Evolutionary conservation across 306 rosid genomes (phyloP).

Genomic region (Amphicarpaea edgeworthii): DNA sequence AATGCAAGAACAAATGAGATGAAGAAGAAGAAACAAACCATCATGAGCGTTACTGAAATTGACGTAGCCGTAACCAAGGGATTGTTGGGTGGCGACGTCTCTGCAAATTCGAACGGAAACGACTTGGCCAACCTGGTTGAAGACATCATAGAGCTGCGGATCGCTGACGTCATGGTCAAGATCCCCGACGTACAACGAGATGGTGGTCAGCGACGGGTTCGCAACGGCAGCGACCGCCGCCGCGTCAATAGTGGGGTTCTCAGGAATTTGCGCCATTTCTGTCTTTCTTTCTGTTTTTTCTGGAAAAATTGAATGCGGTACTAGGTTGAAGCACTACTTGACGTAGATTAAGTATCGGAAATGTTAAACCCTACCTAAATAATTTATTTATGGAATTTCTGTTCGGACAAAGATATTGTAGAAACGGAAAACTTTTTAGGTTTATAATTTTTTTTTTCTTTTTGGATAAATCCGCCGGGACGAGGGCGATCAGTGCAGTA

Average conservation of each 20-base stretch:
- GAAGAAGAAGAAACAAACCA: slow-evolving; percentile 42
- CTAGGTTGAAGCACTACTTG: background rate
- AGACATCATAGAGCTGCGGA: slow-evolving; percentile 58
- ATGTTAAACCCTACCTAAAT: slow-evolving; percentile 20
- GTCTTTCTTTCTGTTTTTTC: background rate
- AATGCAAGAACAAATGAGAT: background rate
- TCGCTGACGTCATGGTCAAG: slow-evolving; percentile 58
- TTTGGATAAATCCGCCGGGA: slow-evolving; percentile 46
- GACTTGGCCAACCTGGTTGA: slow-evolving; percentile 56
- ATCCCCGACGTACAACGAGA: slow-evolving; percentile 64
- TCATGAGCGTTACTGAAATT: slow-evolving; percentile 51
- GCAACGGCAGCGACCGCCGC: background rate
- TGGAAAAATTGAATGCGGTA: slow-evolving; percentile 2
- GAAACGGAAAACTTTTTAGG: background rate
- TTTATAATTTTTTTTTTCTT: slow-evolving; percentile 20
- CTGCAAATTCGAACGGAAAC: slow-evolving; percentile 60
- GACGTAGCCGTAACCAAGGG: slow-evolving; percentile 71
- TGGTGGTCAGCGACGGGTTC: slow-evolving; percentile 37
- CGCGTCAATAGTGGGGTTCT: slow-evolving; percentile 47
- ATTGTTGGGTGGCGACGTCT: slow-evolving; percentile 51
- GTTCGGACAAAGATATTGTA: background rate
- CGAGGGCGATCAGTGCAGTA: slow-evolving; percentile 19
- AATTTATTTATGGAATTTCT: background rate
- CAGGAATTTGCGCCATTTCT: slow-evolving; percentile 65
- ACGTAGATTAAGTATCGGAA: background rate